Evolutionary conservation across 352 stramenopile genomes (phyloP), one percentile per base, ranked within the genome.

Genomic region (Phytophthora citrophthora): DNA sequence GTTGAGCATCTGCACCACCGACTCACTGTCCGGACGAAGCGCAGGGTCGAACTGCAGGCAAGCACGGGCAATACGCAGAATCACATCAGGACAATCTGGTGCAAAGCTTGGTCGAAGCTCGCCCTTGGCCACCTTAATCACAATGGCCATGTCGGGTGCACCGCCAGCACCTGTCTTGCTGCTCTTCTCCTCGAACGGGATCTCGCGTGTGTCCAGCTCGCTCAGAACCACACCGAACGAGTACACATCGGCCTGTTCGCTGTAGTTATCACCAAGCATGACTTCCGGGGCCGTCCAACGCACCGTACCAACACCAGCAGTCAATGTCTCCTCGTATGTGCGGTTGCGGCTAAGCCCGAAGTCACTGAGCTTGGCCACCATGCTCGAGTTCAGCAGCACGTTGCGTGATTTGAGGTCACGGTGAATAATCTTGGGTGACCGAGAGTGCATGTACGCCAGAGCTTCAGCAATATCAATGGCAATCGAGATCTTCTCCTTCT

Each of bases 231-330:
- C 85, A 62, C 88, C 88, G 51, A 91, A 96, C 70, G 88, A 95
- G 81, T 94, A 96, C 46, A 96, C 83, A 53, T 96, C 88, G 26
- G 86, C 85, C 68, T 93, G 79, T 54, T 95, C 88, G 27, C 77
- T 89, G 73, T 95, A 95, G 69, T 94, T 93, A 47, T 94, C 86
- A 15, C 87, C 88, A 10, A 94, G 79, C 83, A 96, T 94, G 18
- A 96, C 86, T 54, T 96, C 88, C 12, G 88, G 88, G 16, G 88
- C 88, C 11, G 83, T 95, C 88, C 88, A 96, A 57, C 86, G 86
- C 50, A 94, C 82, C 3, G 87, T 96, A 24, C 87, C 88, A 18
- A 96, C 86, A 34, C 86, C 85, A 7, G 86, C 84, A 3, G 86
- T 95, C 18, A 96, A 56, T 36, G 86, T 96, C 64, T 95, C 83